Evolutionary conservation across 2,329 filamentous ascomycete genomes (phyloP).

Genomic region (Colletotrichum sp.): DNA sequence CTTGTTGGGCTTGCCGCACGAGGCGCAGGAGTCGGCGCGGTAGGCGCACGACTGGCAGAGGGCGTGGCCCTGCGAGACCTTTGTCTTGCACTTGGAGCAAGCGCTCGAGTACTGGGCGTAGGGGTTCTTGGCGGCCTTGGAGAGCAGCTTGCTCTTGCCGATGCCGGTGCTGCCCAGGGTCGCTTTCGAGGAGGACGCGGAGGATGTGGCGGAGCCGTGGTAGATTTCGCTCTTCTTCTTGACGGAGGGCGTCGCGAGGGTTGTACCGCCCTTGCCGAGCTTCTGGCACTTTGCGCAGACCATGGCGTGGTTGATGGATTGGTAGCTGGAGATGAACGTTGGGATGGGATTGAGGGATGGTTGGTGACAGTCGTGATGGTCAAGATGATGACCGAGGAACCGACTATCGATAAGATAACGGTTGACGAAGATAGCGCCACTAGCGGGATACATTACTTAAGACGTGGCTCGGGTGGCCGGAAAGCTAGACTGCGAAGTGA

Average conservation of each 20-base stretch:
- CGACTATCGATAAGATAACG: neutral
- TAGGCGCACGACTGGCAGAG: constrained; percentile 69
- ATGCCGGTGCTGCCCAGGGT: constrained; percentile 64
- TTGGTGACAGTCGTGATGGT: neutral
- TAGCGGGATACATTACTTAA: neutral
- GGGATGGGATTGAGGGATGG: neutral
- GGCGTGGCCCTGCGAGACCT: constrained; percentile 65
- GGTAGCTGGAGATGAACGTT: neutral
- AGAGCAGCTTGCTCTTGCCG: constrained; percentile 70
- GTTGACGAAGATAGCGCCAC: neutral
- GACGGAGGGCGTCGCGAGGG: constrained; percentile 66
- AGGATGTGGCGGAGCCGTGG: constrained; percentile 60
- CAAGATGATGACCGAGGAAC: neutral
- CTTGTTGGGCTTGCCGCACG: constrained; percentile 66
- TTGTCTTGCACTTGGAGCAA: constrained; percentile 67
- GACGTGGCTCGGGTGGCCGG: neutral
- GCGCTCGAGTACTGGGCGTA: constrained; percentile 68
- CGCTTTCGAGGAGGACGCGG: constrained; percentile 46
- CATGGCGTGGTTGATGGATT: constrained; percentile 44
- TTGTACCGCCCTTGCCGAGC: constrained; percentile 60
- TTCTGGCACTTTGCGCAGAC: constrained; percentile 71
- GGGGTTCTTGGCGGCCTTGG: constrained; percentile 69
- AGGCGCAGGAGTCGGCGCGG: constrained; percentile 64
- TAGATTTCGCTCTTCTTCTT: constrained; percentile 74
- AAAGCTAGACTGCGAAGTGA: neutral